These are phyloP conservation scores for Dicorynia guianensis DNA, from an alignment of 306 rosid species.

Conservation along the genomic window DNA sequence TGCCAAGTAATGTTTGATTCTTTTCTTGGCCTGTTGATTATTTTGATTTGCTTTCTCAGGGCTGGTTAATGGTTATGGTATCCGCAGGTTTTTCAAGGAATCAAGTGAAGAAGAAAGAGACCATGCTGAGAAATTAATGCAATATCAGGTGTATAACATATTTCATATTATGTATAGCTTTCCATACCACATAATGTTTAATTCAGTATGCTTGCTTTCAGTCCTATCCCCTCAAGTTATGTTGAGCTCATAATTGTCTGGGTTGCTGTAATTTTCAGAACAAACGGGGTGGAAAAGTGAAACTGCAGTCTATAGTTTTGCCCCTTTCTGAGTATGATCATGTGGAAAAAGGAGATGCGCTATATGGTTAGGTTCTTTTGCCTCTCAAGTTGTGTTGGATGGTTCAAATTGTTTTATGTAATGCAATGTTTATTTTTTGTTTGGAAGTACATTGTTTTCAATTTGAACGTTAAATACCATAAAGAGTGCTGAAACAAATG, in stretches of 20 bases:
- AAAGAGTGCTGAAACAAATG: neutral
- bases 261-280: conserved; percentile 55
- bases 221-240: neutral
- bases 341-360: conserved; percentile 77
- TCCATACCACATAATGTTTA: neutral
- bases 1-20: conserved; percentile 58
- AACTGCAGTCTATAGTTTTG: conserved; percentile 72
- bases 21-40: neutral
- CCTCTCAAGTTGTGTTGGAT: neutral
- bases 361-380: conserved; percentile 56
- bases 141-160: conserved; percentile 72
- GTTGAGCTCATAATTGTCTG: neutral
- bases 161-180: neutral
- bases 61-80: neutral
- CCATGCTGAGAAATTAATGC: conserved; percentile 94
- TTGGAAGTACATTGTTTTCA: neutral
- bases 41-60: neutral
- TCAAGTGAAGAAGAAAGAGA: conserved; percentile 93
- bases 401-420: neutral
- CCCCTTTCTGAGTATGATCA: conserved; percentile 75
- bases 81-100: conserved; percentile 78
- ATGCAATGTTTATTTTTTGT: neutral
- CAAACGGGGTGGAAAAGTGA: conserved; percentile 90
- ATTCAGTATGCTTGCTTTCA: neutral
- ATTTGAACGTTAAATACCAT: neutral